A percentile compares a stretch with the other conserved stretches of the same genome.
Conservation (phyloP, 345 rosid species). For the Populus pruinosa region DNA sequence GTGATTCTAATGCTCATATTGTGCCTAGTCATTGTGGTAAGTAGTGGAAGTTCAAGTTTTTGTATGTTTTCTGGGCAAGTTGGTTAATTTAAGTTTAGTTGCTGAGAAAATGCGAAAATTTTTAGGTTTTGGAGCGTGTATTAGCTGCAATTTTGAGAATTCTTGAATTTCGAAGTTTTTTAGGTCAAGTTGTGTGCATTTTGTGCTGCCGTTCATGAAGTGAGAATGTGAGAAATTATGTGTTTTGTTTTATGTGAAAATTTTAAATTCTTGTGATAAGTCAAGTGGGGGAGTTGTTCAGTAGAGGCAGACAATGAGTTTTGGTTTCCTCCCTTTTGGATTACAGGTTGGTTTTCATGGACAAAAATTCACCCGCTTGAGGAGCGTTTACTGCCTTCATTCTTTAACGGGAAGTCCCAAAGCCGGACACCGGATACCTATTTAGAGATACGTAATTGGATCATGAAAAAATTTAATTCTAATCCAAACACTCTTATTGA, state of each 20-base stretch:
- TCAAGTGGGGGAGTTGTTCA: neutral
- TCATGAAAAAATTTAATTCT: conserved; percentile 77
- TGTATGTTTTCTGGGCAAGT: neutral
- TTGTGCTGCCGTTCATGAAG: neutral
- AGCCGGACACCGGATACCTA: conserved; percentile 60
- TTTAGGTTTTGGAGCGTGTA: neutral
- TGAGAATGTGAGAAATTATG: neutral
- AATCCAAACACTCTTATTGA: conserved; percentile 59
- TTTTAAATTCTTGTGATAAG: neutral
- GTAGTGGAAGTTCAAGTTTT: conserved; percentile 16
- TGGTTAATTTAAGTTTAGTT: neutral
- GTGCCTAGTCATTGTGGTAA: conserved; percentile 94
- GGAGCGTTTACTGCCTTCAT: conserved; percentile 72
- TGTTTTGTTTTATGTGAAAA: neutral
- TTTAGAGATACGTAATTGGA: conserved; percentile 79
- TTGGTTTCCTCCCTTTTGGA: neutral
- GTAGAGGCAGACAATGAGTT: conserved; percentile 3
- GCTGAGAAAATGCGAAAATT: neutral
- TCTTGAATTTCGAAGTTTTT: neutral
- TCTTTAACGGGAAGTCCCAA: conserved; percentile 77
- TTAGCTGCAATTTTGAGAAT: neutral
- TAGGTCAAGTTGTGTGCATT: neutral
- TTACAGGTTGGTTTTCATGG: conserved; percentile 98
- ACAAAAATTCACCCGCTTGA: conserved; percentile 71
- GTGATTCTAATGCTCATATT: conserved; percentile 60